Base-by-base conservation (phyloP, 164 flowering plant species). In the Kalanchoe fedtschenkoi region DNA sequence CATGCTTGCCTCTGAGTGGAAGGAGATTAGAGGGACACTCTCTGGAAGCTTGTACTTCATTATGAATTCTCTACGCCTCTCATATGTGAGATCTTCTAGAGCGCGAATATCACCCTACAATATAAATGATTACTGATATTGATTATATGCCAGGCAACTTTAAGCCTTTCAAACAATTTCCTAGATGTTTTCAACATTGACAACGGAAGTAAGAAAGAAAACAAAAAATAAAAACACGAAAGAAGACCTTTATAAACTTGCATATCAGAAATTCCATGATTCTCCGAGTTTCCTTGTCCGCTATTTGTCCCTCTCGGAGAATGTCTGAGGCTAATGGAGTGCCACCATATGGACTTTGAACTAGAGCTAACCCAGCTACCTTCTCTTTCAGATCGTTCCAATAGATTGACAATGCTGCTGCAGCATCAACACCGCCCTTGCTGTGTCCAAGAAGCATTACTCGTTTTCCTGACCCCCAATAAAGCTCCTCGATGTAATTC, bases 371-470 rank as follows among this genome's bases (percentile, higher is more conserved):
- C 22, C 95, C 98, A 15, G 83, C 95, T 69, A 91, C 96, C 71
- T 87, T 92, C 66, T 74, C 79, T 67, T 79, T 70, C 76, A 91
- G 74, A 61, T 83, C 85, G 37, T 62, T 42, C 85, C 80, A 83
- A 66, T 85, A 89, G 28, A 84, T 55, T 9, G 96, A 81, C 68
- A 91, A 78, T 64, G 98, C 96, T 34, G 96, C 98, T 15, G 93
- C 96, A 62, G 93, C 91, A 83, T 91, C 98, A 47, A 91, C 87
- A 54, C 96, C 98, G 32, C 96, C 96, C 65, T 91, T 87, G 78
- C 96, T 89, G 75, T 89, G 98, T 41, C 96, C 95, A 53, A 91
- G 88, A 47, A 89, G 74, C 89, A 91, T 77, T 63, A 89, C 84
- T 5, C 71, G 84, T 77, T 87, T 89, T 15, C 88, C 83, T 15